phyloP scores from a whole-genome alignment of 306 rosid species.

The Castanea sativa region DNA sequence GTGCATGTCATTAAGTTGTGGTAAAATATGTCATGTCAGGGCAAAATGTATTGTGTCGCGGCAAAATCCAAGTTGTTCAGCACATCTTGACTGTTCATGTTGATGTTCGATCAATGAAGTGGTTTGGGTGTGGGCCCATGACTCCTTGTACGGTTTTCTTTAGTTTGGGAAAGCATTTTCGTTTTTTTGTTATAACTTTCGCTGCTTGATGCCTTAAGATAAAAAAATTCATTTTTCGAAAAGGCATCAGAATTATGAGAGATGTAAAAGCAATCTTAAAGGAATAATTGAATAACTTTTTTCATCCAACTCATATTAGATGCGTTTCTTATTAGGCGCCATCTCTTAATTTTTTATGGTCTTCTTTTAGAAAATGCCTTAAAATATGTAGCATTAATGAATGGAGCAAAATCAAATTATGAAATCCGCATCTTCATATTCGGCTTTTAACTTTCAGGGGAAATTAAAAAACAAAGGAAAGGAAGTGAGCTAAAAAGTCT shows the following conservation, averaged over 20 bases:
- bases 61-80: not conserved
- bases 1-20: too few species aligned
- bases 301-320: not conserved
- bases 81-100: not conserved
- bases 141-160: not conserved
- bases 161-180: not conserved
- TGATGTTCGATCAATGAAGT: not conserved
- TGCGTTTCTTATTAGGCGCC: not conserved
- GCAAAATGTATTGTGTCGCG: too few species aligned
- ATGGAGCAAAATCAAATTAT: not conserved
- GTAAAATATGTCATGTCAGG: too few species aligned
- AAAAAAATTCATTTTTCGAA: not conserved
- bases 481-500: not conserved
- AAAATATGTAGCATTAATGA: too few species aligned
- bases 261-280: not conserved
- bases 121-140: not conserved
- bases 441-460: not conserved
- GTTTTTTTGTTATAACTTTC: not conserved
- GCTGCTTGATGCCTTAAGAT: not conserved
- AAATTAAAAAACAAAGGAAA: not conserved
- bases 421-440: not conserved
- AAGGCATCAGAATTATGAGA: not conserved
- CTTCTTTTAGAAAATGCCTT: too few species aligned
- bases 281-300: slow-evolving; percentile 8
- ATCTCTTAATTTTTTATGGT: too few species aligned